Base-by-base conservation (phyloP, 805 yeast species). In the Myxozyma vanderwaltii region DNA sequence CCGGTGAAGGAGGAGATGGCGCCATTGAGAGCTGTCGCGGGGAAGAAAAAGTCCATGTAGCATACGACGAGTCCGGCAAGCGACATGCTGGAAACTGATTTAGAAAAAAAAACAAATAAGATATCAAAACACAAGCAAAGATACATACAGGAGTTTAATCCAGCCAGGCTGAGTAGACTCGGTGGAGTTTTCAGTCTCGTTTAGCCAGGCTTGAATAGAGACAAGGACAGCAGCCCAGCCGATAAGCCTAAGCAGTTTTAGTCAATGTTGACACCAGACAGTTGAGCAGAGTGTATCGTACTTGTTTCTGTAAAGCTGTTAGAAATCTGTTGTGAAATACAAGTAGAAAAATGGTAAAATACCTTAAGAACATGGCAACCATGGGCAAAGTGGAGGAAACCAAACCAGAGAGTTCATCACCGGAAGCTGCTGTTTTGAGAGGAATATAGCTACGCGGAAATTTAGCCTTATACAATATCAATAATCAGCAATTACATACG, bases 341-440 rank as follows among this genome's bases (percentile, higher is more conserved):
- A n/a, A 17, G 27, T 35, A 2, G 17, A n/a, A 2, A n/a, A 24
- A 19, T 5, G 33, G 0, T 10, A 26, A 19, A 4, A 12, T 50
- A 57, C 64, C 61, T 41, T 4, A 62, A 46, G 41, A 62, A 62
- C 61, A 62, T 55, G 33, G 64, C 63, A 15, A 50, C 63, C 65
- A 62, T 62, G 17, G 65, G 65, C 43, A 62, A 12, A 10, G 57
- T 48, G 12, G 64, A 24, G 5, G 64, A 41, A n/a, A 61, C 29
- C 35, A 61, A 23, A 7, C 46, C 39, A 23, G 59, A 17, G 44
- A 56, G 19, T 19, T 61, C 64, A 6, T 61, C 64, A 33, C 39
- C n/a, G 38, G 39, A 15, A 5, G 33, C 41, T 26, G 35, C 10
- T 5, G 24, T 24, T 13, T 39, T 23, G 10, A 44, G 36, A 23